Conservation (phyloP, 345 rosid genomes). For the Durio zibethinus region DNA sequence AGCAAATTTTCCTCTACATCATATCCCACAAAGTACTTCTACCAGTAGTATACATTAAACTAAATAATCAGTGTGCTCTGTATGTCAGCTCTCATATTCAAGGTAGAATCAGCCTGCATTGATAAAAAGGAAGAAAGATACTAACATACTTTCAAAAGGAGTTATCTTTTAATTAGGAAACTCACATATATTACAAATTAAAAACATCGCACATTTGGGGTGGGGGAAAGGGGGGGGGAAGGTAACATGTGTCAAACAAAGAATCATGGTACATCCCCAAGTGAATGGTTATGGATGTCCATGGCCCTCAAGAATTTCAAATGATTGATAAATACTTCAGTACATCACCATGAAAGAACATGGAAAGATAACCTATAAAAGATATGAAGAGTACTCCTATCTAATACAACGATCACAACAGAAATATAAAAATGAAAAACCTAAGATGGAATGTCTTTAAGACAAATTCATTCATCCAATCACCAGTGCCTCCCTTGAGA, state of each 20-base stretch:
- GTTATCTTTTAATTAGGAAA: background rate
- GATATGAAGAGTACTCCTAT: slow-evolving; percentile 2
- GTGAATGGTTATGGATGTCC: slow-evolving; percentile 10
- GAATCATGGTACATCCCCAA: background rate
- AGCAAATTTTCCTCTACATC: background rate
- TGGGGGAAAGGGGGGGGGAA: background rate
- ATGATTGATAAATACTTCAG: slow-evolving; percentile 5
- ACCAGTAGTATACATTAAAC: background rate
- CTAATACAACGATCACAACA: background rate
- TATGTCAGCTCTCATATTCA: background rate
- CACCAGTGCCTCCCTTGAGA: slow-evolving; percentile 96
- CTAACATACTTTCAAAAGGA: slow-evolving; percentile 3
- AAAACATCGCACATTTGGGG: background rate
- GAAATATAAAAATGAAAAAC: slow-evolving; percentile 1
- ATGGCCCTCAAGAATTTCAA: slow-evolving; percentile 8
- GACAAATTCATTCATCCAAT: slow-evolving; percentile 28
- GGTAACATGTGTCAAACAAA: slow-evolving; percentile 2
- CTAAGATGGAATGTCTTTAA: background rate
- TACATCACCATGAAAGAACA: slow-evolving; percentile 9
- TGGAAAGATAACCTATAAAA: slow-evolving; percentile 2
- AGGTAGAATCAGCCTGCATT: background rate
- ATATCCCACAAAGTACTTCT: background rate
- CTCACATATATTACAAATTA: background rate
- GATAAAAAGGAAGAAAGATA: background rate
- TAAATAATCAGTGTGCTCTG: background rate